Conservation (phyloP, 805 yeast species). For the Candida broadrunensis region DNA sequence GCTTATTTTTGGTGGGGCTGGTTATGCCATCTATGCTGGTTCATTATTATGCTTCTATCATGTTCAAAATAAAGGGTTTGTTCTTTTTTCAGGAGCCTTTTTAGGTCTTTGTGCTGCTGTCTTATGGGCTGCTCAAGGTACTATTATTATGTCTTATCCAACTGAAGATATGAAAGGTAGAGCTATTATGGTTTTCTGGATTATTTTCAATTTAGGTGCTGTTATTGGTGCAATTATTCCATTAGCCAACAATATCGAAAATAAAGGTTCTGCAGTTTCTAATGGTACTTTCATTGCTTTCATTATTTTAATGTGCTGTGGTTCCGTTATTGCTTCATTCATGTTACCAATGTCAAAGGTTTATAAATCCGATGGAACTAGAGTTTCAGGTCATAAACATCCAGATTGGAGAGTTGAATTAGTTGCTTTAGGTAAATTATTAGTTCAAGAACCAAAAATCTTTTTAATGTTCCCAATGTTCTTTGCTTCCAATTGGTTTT, state of each 20-base stretch:
- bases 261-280: conserved; percentile 29
- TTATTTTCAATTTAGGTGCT: conserved; percentile 59
- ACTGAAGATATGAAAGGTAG: conserved; percentile 51
- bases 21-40: conserved; percentile 53
- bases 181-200: conserved; percentile 56
- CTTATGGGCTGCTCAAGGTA: conserved; percentile 60
- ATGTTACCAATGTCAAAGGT: conserved; percentile 51
- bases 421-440: conserved; percentile 33
- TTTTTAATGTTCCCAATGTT: conserved; percentile 55
- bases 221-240: conserved; percentile 60
- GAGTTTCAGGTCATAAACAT: conserved; percentile 42
- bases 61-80: conserved; percentile 47
- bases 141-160: conserved; percentile 57
- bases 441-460: conserved; percentile 43
- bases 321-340: conserved; percentile 41
- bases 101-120: conserved; percentile 54
- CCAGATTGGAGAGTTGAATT: conserved; percentile 48
- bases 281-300: conserved; percentile 57
- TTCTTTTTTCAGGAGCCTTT: conserved; percentile 54
- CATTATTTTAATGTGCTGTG: conserved; percentile 48
- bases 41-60: conserved; percentile 49
- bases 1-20: conserved; percentile 51
- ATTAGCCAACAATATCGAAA: conserved; percentile 49
- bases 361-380: conserved; percentile 47
- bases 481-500: conserved; percentile 63